Base-by-base conservation (phyloP, 805 yeast species). In the Metschnikowia anglica region DNA sequence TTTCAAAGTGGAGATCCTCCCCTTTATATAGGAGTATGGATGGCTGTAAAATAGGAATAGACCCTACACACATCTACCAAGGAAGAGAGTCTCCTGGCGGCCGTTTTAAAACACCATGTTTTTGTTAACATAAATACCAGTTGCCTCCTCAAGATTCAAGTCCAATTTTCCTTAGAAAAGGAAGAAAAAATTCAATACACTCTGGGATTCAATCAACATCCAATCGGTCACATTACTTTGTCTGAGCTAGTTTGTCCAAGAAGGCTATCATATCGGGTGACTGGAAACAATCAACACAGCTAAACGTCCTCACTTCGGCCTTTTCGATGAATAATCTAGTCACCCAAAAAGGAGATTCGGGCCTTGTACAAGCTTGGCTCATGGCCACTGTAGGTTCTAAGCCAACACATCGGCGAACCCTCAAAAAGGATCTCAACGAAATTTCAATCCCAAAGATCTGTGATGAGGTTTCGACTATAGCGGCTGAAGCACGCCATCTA, bases 371-470 rank as follows among this genome's bases (percentile, higher is more conserved):
- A 39, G 69, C 68, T 0, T 67, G 73, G 73, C 43, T 70, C 9
- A 51, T 73, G 33, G 70, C 75, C 9, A 73, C 75, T 1, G 47
- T 73, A 27, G 77, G 77, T n/a, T 39, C 35, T 61, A 59, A 35
- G 46, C 33, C 65, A 0, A 37, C 53, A 13, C 41, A 58, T 13
- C 62, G 55, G 19, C 63, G 58, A 30, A 52, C 60, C 6, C 45
- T 63, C 5, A 66, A 64, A 35, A 59, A 54, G 36, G 64, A 61
- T 13, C 60, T 71, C n/a, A 51, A 59, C 10, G 55, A 59, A 4
- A 48, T 67, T 1, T 66, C 74, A 1, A 72, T 79, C 17, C 76
- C 80, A 1, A 50, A 55, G 2, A 60, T 70, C 2, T 77, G 82
- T 52, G 46, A 51, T 3, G 51, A 56, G 5, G 43, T 58, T 18